Conservation (phyloP, 1,139 yeast species). For the Sugiyamaella sp. region DNA sequence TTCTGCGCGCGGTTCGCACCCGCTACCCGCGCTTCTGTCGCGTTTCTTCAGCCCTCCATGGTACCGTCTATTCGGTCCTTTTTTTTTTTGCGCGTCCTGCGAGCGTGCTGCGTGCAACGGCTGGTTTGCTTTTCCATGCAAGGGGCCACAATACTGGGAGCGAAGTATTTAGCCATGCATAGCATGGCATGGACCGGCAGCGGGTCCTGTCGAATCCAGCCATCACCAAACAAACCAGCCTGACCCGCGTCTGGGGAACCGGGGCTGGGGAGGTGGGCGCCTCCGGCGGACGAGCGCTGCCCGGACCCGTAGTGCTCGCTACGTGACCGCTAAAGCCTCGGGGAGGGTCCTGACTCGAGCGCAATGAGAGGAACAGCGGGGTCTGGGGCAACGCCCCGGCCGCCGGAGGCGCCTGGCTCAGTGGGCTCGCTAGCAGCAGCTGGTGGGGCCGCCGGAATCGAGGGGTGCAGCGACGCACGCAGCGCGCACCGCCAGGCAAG, state of each 20-base stretch:
- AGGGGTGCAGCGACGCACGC: constrained; percentile 10
- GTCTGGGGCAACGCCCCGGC: not conserved
- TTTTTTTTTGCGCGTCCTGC: not conserved
- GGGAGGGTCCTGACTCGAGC: no score
- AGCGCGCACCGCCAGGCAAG: not conserved
- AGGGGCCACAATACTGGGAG: not conserved
- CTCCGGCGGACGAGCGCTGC: not conserved
- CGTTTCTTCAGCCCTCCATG: no score
- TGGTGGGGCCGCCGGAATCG: no score
- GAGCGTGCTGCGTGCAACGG: not conserved
- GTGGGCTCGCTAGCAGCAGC: not conserved
- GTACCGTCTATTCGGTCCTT: no score
- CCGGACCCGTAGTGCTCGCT: not conserved
- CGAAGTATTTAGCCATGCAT: not conserved
- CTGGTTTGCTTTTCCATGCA: not conserved
- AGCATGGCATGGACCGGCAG: not conserved
- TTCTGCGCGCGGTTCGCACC: no score
- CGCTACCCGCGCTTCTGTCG: no score
- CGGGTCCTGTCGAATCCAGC: not conserved
- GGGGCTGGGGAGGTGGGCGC: not conserved
- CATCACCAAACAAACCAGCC: not conserved
- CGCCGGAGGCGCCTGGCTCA: not conserved
- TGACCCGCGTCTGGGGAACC: not conserved
- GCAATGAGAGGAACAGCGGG: not conserved
- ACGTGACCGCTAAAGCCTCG: no score